These are phyloP conservation scores for Thermoascus crustaceus DNA, from an alignment of 2,329 filamentous ascomycete species.

Conservation along the genomic window DNA sequence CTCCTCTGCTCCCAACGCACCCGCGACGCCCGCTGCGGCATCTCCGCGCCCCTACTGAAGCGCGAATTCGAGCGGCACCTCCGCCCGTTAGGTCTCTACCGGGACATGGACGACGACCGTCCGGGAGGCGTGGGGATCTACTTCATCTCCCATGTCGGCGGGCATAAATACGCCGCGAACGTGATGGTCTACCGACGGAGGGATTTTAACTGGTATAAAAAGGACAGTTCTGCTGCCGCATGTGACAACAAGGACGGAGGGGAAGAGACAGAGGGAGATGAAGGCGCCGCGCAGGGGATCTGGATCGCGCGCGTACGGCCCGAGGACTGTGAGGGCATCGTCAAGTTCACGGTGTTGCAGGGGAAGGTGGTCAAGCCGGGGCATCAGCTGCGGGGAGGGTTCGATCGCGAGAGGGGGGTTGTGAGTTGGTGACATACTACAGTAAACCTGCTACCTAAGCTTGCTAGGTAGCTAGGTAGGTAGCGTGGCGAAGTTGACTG, in stretches of 20 bases:
- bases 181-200: conserved; percentile 77
- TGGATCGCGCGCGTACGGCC: conserved; percentile 81
- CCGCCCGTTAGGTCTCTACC: conserved; percentile 71
- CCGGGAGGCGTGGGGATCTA: conserved; percentile 92
- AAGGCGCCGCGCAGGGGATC: conserved; percentile 76
- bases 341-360: conserved; percentile 80
- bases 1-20: conserved; percentile 90
- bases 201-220: conserved; percentile 29
- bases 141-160: conserved; percentile 92
- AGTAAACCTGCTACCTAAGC: too few relatives aligned
- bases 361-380: conserved; percentile 91
- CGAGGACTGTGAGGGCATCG: conserved; percentile 86
- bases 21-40: conserved; percentile 89
- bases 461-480: too few relatives aligned
- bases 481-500: too few relatives aligned
- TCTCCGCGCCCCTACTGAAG: conserved; percentile 81
- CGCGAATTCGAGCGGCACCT: conserved; percentile 86
- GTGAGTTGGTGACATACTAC: conserved; percentile 79
- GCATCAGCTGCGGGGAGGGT: conserved; percentile 77
- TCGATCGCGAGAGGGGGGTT: conserved; percentile 71
- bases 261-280: conserved; percentile 27
- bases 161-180: conserved; percentile 94
- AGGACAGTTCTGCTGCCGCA: conserved; percentile 13
- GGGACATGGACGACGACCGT: conserved; percentile 79
- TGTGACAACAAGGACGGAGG: conserved; percentile 31